Base-by-base conservation (phyloP, 2,329 filamentous ascomycete genomes). In the Talaromyces sp. region DNA sequence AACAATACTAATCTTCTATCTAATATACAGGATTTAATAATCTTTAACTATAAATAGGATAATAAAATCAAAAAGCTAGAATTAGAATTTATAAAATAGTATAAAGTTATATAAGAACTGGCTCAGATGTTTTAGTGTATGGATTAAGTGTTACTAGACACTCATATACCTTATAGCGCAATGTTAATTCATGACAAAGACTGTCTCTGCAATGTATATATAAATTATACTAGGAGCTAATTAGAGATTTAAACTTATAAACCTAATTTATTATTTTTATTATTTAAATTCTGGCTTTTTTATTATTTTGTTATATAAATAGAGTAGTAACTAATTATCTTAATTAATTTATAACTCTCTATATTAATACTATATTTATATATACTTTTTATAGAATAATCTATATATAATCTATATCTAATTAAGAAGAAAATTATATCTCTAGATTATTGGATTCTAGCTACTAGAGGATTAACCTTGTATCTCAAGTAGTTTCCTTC, bases 401-500 rank as follows among this genome's bases (percentile, higher is more conserved):
- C 46, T 26, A 21, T 13, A 13, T 8, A 26, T 50, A 21, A 26
- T 1, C 43, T 58, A 24, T 58, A 58, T 21, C 43, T 38, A 7
- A 52, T 58, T 26, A 13, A 50, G 17, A 38, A 58, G 27, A 29
- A 58, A 21, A 32, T 59, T 8, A 59, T 41, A 6, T 41, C 58
- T 3, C 14, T 59, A 14, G 24, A 59, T 49, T 41, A 59, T 46
- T 41, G 26, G 27, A 59, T 59, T 26, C 17, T 59, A 17, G 5
- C 24, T 19, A 29, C n/a, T 27, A 24, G 52, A 19, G 46, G 52
- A 2, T 59, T 21, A 7, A 55, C 38, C 24, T 59, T 52, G 2
- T 49, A 29, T 11, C 41, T 59, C 10, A 41, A 59, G 14, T 27
- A 17, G 10, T 52, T 59, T 31, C 27, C 52, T 46, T 59, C 58